Conservation (phyloP, 495 filamentous ascomycete genomes). For the Penicillium bialowiezense region DNA sequence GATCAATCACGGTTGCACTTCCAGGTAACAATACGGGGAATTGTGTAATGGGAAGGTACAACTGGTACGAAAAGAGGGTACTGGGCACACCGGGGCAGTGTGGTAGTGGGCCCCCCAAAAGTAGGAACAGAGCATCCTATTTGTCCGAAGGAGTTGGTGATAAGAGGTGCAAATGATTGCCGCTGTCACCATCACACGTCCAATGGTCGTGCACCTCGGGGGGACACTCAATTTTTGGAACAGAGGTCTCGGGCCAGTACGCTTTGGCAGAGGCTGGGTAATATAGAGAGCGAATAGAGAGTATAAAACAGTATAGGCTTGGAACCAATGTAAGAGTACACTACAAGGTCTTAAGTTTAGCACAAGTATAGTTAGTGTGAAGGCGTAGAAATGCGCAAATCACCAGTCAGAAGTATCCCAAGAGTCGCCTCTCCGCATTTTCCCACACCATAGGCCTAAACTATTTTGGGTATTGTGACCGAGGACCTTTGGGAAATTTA, state of each 20-base stretch:
- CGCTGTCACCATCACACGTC: constrained; percentile 26
- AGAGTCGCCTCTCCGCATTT: constrained; percentile 9
- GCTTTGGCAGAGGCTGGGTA: neutral
- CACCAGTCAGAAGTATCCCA: neutral
- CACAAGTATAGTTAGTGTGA: too few relatives aligned
- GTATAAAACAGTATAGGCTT: too few relatives aligned
- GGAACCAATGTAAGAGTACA: too few relatives aligned
- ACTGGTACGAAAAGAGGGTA: too few relatives aligned
- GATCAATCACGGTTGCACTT: neutral
- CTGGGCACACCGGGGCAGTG: too few relatives aligned
- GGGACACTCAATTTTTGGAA: constrained; percentile 19
- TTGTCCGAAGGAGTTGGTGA: constrained; percentile 14
- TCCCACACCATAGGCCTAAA: neutral
- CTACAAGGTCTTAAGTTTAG: too few relatives aligned
- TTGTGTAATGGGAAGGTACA: too few relatives aligned
- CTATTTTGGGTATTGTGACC: neutral
- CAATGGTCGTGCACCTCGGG: constrained; percentile 26
- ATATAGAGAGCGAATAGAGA: too few relatives aligned
- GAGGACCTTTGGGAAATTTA: neutral
- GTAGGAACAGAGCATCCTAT: constrained; percentile 1
- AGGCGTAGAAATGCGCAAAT: too few relatives aligned
- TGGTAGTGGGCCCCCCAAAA: neutral
- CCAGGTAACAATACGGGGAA: too few relatives aligned
- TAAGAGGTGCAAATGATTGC: constrained; percentile 27
- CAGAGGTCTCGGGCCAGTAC: neutral